Evolutionary conservation across 1,284 basidiomycete species (phyloP).

Genomic region (Moesziomyces sp.): DNA sequence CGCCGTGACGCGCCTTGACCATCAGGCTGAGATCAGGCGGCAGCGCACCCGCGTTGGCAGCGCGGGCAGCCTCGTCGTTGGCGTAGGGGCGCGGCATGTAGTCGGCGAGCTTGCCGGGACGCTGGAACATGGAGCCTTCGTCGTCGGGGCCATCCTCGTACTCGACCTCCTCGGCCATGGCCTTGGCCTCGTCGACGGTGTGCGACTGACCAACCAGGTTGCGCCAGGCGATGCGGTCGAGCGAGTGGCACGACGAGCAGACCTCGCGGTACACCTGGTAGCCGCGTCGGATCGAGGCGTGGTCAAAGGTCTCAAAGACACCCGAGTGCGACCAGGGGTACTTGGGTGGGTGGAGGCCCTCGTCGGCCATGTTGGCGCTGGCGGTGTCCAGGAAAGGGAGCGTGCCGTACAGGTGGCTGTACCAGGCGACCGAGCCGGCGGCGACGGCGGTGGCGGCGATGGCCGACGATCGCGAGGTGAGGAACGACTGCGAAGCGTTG

Average conservation of each 20-base stretch:
- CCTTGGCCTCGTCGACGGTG: conserved; percentile 88
- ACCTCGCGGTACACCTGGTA: conserved; percentile 99
- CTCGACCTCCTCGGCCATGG: conserved; percentile 90
- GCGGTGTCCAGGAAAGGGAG: conserved; percentile 61
- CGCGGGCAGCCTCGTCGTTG: conserved; percentile 97
- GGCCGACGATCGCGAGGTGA: conserved; percentile 82
- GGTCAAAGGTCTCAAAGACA: conserved; percentile 89
- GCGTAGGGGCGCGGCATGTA: conserved; percentile 96
- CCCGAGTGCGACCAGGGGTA: conserved; percentile 95
- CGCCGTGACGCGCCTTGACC: conserved; percentile 97
- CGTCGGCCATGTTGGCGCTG: conserved; percentile 74
- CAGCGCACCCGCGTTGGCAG: conserved; percentile 91
- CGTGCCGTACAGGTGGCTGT: conserved; percentile 90
- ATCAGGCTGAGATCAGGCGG: conserved; percentile 98
- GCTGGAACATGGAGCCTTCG: conserved; percentile 96
- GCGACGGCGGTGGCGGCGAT: conserved; percentile 81
- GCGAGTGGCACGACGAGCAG: conserved; percentile 97
- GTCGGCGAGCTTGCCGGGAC: conserved; percentile 96
- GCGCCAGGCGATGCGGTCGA: conserved; percentile 99
- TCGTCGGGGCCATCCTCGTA: conserved; percentile 96
- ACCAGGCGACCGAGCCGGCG: conserved; percentile 91
- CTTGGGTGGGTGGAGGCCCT: conserved; percentile 87
- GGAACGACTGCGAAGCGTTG: conserved; percentile 66
- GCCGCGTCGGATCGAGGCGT: conserved; percentile 92
- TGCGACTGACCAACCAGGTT: conserved; percentile 99